Evolutionary conservation across 768 basidiomycete species (phyloP).

Genomic region (Suillus cothurnatus): DNA sequence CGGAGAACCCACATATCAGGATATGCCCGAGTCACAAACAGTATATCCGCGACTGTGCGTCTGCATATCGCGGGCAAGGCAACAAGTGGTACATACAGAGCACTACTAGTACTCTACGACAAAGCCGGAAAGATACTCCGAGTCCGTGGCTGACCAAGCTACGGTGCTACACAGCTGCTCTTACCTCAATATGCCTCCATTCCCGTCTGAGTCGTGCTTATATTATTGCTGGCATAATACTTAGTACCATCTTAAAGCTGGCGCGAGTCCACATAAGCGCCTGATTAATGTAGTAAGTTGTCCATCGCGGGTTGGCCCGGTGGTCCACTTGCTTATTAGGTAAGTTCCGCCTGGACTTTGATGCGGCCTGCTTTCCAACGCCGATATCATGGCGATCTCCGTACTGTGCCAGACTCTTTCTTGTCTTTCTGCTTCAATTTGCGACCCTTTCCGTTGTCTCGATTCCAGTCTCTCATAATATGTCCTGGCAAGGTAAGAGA

Average conservation of each 20-base stretch:
- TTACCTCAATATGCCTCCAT: too few species aligned
- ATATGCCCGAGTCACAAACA: conserved; percentile 11
- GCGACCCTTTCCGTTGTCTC: conserved; percentile 12
- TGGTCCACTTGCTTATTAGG: conserved; percentile 4
- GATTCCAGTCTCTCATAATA: conserved; percentile 26
- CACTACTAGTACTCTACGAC: too few species aligned
- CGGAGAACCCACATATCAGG: conserved; percentile 19
- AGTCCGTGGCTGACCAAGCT: too few species aligned
- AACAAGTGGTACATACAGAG: too few species aligned
- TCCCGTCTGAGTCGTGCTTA: background rate
- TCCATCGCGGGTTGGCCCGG: background rate
- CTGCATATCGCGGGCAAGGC: too few species aligned
- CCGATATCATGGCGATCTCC: conserved; percentile 36
- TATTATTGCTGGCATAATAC: background rate
- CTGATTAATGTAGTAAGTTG: background rate
- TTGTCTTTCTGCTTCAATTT: conserved; percentile 9
- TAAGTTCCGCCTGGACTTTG: conserved; percentile 2
- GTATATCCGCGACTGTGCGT: too few species aligned
- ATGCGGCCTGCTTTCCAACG: conserved; percentile 13
- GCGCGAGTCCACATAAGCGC: too few species aligned
- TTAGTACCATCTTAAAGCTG: too few species aligned
- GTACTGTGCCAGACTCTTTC: conserved; percentile 8
- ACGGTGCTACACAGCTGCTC: too few species aligned
- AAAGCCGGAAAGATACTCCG: too few species aligned
- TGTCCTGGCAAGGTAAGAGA: conserved; percentile 79